A percentile compares a stretch with the other conserved stretches of the same genome.
These are phyloP conservation scores for Diplosphaera chodatii DNA, from an alignment of 139 green algal genomes.

Conservation along the genomic window DNA sequence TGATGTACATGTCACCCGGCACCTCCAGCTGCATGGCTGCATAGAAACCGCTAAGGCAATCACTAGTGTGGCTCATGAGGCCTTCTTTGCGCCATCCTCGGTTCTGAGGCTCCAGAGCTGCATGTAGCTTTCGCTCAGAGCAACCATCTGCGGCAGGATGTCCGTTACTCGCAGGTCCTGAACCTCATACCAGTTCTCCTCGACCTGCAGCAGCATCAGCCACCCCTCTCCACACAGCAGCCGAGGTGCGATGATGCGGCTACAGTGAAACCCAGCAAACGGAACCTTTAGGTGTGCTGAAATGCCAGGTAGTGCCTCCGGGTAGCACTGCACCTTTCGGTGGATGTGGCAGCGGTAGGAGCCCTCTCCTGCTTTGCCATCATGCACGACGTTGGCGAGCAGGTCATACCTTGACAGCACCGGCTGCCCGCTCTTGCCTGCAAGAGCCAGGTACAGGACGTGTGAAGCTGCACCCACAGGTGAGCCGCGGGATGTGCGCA, in stretches of 20 bases:
- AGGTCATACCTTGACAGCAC: slow-evolving; percentile 79
- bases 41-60: too few relatives aligned
- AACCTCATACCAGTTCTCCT: slow-evolving; percentile 81
- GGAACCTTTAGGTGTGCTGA: too few relatives aligned
- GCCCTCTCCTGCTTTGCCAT: slow-evolving; percentile 59
- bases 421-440: slow-evolving; percentile 21
- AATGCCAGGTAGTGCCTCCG: too few relatives aligned
- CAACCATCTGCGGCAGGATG: slow-evolving; percentile 93
- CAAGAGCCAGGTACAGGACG: background rate
- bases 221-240: too few relatives aligned
- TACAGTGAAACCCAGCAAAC: too few relatives aligned
- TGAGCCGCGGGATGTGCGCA: too few relatives aligned
- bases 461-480: too few relatives aligned
- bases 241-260: too few relatives aligned
- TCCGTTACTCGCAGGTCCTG: slow-evolving; percentile 90
- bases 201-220: slow-evolving; percentile 1
- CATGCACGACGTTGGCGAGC: slow-evolving; percentile 84
- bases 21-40: too few relatives aligned
- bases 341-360: slow-evolving; percentile 77
- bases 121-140: slow-evolving; percentile 86
- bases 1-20: too few relatives aligned
- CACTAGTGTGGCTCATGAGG: too few relatives aligned
- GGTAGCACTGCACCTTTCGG: slow-evolving; percentile 43
- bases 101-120: slow-evolving; percentile 76
- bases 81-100: background rate